Evolutionary conservation across 352 stramenopile species (phyloP).

Genomic region (Phytophthora foliorum): DNA sequence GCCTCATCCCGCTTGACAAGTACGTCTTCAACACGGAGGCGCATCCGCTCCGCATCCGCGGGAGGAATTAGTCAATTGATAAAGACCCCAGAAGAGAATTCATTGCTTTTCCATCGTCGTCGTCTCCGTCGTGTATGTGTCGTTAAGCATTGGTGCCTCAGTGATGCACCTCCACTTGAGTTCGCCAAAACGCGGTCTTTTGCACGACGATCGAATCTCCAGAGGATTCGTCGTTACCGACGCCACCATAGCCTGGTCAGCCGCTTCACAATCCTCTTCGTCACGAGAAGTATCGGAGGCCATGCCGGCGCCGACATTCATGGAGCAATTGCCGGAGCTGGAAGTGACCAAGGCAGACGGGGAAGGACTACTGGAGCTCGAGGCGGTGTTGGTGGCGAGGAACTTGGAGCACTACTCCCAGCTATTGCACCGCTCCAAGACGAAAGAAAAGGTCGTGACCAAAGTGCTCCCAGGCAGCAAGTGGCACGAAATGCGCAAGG

Average conservation of each 20-base stretch:
- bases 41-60: conserved; percentile 89
- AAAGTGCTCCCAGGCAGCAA: conserved; percentile 14
- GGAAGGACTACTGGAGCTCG: conserved; percentile 26
- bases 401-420: conserved; percentile 38
- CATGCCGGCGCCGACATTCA: conserved; percentile 23
- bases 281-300: background rate
- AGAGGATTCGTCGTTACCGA: conserved; percentile 1
- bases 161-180: background rate
- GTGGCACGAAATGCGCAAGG: conserved; percentile 42
- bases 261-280: conserved; percentile 11
- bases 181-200: background rate
- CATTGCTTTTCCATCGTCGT: background rate
- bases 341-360: conserved; percentile 28
- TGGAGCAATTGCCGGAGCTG: conserved; percentile 25
- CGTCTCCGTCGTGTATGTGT: no score
- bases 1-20: conserved; percentile 92
- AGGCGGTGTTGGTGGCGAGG: conserved; percentile 24
- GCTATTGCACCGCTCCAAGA: conserved; percentile 20
- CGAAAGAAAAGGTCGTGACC: conserved; percentile 1
- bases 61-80: conserved; percentile 12
- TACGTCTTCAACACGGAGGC: conserved; percentile 98
- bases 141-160: background rate
- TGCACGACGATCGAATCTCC: conserved; percentile 21
- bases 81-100: background rate
- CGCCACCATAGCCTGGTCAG: background rate